Evolutionary conservation across 129 eudicot genomes (phyloP), one percentile per base, ranked within the genome.

Genomic region (Escallonia rubra): DNA sequence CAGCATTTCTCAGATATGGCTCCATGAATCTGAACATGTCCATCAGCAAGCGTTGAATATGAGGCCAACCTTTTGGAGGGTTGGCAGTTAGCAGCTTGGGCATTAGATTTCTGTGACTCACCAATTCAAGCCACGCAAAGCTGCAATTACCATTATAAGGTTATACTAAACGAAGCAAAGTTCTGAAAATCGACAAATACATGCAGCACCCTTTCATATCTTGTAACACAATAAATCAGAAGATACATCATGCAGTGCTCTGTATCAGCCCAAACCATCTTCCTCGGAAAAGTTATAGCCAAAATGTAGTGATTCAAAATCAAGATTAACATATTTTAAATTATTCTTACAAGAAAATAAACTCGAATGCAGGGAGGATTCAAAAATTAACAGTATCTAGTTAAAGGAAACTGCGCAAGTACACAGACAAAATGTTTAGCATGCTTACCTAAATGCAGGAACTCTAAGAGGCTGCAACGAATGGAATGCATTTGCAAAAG

Each of bases 61-160:
- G 81, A 4, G 90, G 93, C 99, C 99, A 94, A 3, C 99, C 99
- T 73, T 94, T 94, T 68, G 90, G 99, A 56, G 79, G 83, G 79
- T 90, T 94, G 68, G 87, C 90, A 56, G 86, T 76, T 6, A 94
- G 90, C 61, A 94, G 70, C 63, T 94, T 94, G 10, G 99, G 99
- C 97, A 94, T 90, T 85, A 94, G 90, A 74, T 86, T 85, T 73
- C 94, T 82, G 78, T 94, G 99, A 69, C 99, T 90, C 62, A 90
- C 94, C 58, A 94, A 81, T 78, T 94, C 99, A 66, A 94, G 96
- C 99, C 99, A 94, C 8, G 88, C 96, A 87, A 87, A 94, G 78
- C 99, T 94, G 16, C 3, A 50, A 50, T 11, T 3, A 3, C 12
- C 11, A 50, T 11, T 8, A 50, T 11, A 50, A 4, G 3, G 10